phyloP scores from a whole-genome alignment of 2,329 filamentous ascomycete genomes.

The Fusarium sp. region DNA sequence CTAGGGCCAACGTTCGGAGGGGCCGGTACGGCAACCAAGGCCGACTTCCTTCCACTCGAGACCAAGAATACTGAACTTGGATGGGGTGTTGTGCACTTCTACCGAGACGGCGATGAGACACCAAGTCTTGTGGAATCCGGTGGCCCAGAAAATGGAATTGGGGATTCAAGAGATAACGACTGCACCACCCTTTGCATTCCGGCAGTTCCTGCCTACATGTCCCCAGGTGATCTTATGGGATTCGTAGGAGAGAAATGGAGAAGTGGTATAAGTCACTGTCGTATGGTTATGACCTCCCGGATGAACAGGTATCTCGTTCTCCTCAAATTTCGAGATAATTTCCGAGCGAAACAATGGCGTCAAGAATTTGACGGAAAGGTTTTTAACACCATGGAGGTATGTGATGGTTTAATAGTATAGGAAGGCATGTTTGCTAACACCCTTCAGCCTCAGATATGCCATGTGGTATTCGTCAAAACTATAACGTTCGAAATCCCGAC shows the following conservation, averaged over 20 bases:
- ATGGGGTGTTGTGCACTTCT: constrained; percentile 95
- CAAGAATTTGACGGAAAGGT: constrained; percentile 90
- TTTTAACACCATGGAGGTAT: constrained; percentile 90
- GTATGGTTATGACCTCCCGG: constrained; percentile 89
- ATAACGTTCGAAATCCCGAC: constrained; percentile 82
- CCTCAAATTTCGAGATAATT: constrained; percentile 87
- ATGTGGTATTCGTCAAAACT: constrained; percentile 93
- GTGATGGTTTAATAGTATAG: constrained; percentile 1
- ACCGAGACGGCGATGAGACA: constrained; percentile 84
- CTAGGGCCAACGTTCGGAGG: constrained; percentile 66
- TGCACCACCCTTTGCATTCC: constrained; percentile 93
- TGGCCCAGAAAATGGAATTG: constrained; percentile 45
- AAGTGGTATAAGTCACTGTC: constrained; percentile 88
- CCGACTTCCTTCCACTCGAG: constrained; percentile 77
- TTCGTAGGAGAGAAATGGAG: constrained; percentile 91
- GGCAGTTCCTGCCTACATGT: constrained; percentile 93
- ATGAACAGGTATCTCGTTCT: constrained; percentile 95
- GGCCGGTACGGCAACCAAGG: constrained; percentile 83
- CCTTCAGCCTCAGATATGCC: constrained; percentile 86
- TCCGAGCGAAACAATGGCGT: constrained; percentile 82
- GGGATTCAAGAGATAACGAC: constrained; percentile 60
- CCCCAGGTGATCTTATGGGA: constrained; percentile 87
- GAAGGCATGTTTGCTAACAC: constrained; percentile 26
- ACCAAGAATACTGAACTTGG: constrained; percentile 80
- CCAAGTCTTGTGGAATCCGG: constrained; percentile 59